A percentile compares a stretch with the other conserved stretches of the same genome.
Evolutionary conservation across 2,329 filamentous ascomycete species (phyloP).

Genomic region (Fusarium oligoseptatum): DNA sequence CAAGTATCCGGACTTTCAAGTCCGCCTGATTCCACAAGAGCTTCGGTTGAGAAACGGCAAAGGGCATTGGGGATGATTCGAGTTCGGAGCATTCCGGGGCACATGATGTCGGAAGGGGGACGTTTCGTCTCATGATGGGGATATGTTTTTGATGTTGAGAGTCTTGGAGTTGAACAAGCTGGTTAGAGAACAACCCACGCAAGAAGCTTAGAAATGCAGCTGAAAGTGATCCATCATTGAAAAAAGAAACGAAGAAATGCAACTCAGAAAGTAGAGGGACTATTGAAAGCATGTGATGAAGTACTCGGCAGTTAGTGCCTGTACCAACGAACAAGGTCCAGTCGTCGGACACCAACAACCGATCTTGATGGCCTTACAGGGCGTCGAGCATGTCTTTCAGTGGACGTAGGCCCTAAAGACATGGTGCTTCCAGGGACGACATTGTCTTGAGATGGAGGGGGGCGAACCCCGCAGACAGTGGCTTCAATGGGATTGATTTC

Average conservation of each 20-base stretch:
- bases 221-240: not conserved
- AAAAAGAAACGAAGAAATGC: constrained; percentile 2
- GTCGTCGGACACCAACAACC: constrained; percentile 14
- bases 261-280: constrained; percentile 2
- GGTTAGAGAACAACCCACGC: not conserved
- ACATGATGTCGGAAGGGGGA: not conserved
- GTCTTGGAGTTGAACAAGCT: not conserved
- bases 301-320: constrained; percentile 6
- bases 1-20: constrained; percentile 42
- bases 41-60: constrained; percentile 13
- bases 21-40: constrained; percentile 36
- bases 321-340: not conserved
- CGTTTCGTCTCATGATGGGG: not conserved
- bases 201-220: not conserved
- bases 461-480: constrained; percentile 3
- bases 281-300: constrained; percentile 15
- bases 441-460: not conserved
- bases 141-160: not conserved
- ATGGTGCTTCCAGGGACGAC: constrained; percentile 1
- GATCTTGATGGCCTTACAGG: constrained; percentile 9
- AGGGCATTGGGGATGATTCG: constrained; percentile 4
- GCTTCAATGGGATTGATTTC: not conserved
- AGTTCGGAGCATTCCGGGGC: constrained; percentile 3
- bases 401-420: not conserved
- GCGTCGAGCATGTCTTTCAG: not conserved